Base-by-base conservation (phyloP, 345 rosid genomes). In the Capsella bursapastoris region DNA sequence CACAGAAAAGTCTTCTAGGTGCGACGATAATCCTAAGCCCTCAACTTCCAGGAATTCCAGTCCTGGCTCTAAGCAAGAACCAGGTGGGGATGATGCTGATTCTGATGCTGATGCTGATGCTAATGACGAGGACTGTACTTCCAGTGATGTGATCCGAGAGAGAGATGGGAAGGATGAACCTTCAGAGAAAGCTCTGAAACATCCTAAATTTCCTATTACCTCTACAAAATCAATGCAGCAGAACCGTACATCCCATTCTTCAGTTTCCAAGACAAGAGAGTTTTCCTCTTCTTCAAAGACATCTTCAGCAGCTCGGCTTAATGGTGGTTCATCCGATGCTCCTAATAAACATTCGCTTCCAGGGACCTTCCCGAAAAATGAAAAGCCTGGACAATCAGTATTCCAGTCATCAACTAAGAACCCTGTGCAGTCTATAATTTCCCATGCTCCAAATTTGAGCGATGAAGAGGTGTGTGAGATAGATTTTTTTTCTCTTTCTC, bases 401-500 rank as follows among this genome's bases (percentile, higher is more conserved):
- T 64, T 67, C 38, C 94, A 82, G 73, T 49, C 84, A 55, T 66
- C 86, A 48, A 76, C 88, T 4, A 94, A 91, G 82, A 82, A 81
- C 74, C 86, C 86, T 75, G 62, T 83, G 43, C 71, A 82, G 76
- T 77, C 84, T 8, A 72, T 74, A 72, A 83, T 83, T 64, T 83
- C 83, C 71, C 77, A 84, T 64, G 75, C 82, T 18, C 78, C 87
- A 50, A 85, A 79, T 73, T 62, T 92, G 74, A 92, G 95, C 18
- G 98, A 96, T 82, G 99, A 96, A 88, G 99, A 92, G 94, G 99
- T 89, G 40, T 44, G 65, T 70, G 57, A 51, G 73, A 66, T 31
- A 51, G 63, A 48, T 62, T 3, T 43, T 3, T 43, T 16, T 14
- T 75, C 59, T 64, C 13, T 27, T 69, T 51, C 14, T 62, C 12